Evolutionary conservation across 805 yeast species (phyloP), one percentile per base, ranked within the genome.

Genomic region (Candida taoyuanica): DNA sequence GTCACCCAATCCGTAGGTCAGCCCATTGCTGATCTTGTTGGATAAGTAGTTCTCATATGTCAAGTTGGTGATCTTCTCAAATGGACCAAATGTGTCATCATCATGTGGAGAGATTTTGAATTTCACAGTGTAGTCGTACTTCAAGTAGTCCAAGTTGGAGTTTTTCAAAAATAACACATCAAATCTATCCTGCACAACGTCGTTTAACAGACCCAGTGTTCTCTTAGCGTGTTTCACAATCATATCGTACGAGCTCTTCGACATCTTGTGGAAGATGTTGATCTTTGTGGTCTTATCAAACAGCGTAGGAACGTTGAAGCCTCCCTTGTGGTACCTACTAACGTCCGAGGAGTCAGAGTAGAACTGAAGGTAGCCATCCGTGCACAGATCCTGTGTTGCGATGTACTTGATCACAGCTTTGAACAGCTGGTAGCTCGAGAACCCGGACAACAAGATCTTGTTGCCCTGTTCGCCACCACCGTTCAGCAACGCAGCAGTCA

Each of bases 351-450:
- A 37, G 31, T 58, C 63, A 5, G 85, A 78, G 41, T 76, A 68
- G 55, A 85, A 82, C 20, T 85, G 80, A 31, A 85, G 61, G 52
- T 83, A 79, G 1, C 91, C 93, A 16, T 61, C 59, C 8, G 66
- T 54, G 37, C 73, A 65, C 34, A 89, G 61, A 59, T 88, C 95
- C 70, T 81, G 79, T 3, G 85, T 75, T 3, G 96, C 94, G 44
- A 91, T 57, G 55, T 83, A 89, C 51, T 78, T 78, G 40, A 93
- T 70, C 2, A 85, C 78, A 56, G 95, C 96, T 58, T 86, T 89
- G 68, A 93, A 93, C 36, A 93, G 66, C 64, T 93, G 98, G 58
- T 88, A 93, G 17, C 94, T 82, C 3, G 96, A 87, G 59, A 84
- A 91, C 1, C 98, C 98, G 50, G 81, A 82, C 27, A 88, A 60